A percentile compares a stretch with the other conserved stretches of the same genome.
These are phyloP conservation scores for Microcyclospora tardicrescens DNA, from an alignment of 2,329 filamentous ascomycete species.

Conservation along the genomic window DNA sequence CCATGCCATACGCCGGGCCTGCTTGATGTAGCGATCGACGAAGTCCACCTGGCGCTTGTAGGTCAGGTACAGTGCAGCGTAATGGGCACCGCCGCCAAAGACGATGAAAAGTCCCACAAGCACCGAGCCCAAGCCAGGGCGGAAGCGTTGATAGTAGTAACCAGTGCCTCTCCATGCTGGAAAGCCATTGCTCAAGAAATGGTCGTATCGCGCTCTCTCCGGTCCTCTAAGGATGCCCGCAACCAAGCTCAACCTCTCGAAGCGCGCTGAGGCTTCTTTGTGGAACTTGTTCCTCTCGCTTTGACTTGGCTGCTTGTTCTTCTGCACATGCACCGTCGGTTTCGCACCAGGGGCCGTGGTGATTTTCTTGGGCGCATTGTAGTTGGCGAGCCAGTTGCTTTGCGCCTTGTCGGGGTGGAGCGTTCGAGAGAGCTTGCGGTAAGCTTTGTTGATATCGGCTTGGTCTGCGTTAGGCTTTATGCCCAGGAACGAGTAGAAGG, in stretches of 20 bases:
- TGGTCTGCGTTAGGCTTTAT: constrained; percentile 59
- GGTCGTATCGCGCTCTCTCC: constrained; percentile 77
- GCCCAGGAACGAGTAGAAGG: constrained; percentile 89
- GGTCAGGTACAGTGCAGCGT: constrained; percentile 68
- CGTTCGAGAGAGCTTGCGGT: constrained; percentile 70
- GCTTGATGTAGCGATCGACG: constrained; percentile 78
- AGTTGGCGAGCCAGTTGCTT: constrained; percentile 63
- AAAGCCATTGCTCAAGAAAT: constrained; percentile 87
- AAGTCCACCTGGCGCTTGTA: constrained; percentile 89
- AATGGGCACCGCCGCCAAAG: constrained; percentile 76
- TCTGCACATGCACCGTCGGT: constrained; percentile 49
- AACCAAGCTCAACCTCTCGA: constrained; percentile 72
- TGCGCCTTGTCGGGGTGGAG: constrained; percentile 95
- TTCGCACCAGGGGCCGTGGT: constrained; percentile 33
- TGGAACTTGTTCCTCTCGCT: constrained; percentile 64
- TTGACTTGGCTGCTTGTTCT: constrained; percentile 58
- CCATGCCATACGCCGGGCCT: constrained; percentile 80
- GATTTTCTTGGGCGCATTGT: constrained; percentile 39
- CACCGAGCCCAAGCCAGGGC: constrained; percentile 78
- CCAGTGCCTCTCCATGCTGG: constrained; percentile 93
- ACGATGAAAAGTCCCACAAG: constrained; percentile 69
- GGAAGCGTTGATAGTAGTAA: constrained; percentile 93
- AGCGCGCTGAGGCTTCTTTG: constrained; percentile 70
- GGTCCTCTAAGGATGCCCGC: constrained; percentile 73
- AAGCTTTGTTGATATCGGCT: constrained; percentile 87